phyloP scores from a whole-genome alignment of 1,284 basidiomycete genomes.

The Mrakiaceae sp. region DNA sequence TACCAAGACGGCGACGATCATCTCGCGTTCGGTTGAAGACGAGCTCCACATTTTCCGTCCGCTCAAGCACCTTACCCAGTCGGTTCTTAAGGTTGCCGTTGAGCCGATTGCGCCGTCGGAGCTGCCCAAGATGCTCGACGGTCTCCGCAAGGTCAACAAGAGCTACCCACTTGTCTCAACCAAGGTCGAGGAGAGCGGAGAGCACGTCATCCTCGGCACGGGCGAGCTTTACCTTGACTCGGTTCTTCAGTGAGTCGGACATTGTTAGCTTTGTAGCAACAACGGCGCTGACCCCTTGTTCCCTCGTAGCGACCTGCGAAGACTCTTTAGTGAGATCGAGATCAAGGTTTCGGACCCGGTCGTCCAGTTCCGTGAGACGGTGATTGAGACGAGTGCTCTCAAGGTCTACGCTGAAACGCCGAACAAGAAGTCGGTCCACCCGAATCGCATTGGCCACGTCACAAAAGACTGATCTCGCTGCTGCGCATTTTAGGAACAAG shows the following conservation, averaged over 20 bases:
- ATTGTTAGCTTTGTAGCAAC: too few species aligned
- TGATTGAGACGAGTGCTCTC: constrained; percentile 91
- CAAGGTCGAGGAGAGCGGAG: constrained; percentile 96
- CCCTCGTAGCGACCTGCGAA: constrained; percentile 53
- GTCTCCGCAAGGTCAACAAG: constrained; percentile 93
- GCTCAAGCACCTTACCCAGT: constrained; percentile 89
- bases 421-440: constrained; percentile 77
- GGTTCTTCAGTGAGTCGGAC: constrained; percentile 56
- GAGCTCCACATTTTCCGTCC: constrained; percentile 91
- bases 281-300: too few species aligned
- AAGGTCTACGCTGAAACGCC: constrained; percentile 99
- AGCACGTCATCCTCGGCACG: constrained; percentile 92
- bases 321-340: constrained; percentile 92
- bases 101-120: constrained; percentile 97
- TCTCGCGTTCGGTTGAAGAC: constrained; percentile 54
- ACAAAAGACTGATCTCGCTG: background rate
- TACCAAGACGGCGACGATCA: constrained; percentile 85
- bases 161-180: constrained; percentile 88
- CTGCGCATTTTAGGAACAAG: constrained; percentile 55
- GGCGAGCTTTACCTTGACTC: constrained; percentile 96
- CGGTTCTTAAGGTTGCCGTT: constrained; percentile 96
- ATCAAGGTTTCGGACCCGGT: constrained; percentile 99
- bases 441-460: background rate
- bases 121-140: constrained; percentile 95
- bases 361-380: constrained; percentile 96